These are phyloP conservation scores for Termitomyces sp. DNA, from an alignment of 768 basidiomycete species.

Conservation along the genomic window DNA sequence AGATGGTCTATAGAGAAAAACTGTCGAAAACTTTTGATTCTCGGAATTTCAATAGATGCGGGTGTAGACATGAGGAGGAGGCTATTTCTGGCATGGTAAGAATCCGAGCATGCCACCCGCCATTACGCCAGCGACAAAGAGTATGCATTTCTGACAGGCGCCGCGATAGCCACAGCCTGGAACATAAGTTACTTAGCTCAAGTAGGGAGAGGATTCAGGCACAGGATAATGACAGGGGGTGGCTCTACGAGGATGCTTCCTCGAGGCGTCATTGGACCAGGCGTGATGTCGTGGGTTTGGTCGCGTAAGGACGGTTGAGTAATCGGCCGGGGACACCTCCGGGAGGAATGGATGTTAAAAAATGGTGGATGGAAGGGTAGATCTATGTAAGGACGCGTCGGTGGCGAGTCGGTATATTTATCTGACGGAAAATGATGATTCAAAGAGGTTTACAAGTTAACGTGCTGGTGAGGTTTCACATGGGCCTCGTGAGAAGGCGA, in stretches of 20 bases:
- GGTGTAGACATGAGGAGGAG: not conserved
- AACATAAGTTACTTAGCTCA: not conserved
- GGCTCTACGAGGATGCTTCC: not conserved
- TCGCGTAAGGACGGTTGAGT: slow-evolving; percentile 6
- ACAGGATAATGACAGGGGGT: not conserved
- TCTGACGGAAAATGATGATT: not conserved
- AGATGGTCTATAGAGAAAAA: not conserved
- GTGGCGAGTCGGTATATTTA: not conserved
- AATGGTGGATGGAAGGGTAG: no score
- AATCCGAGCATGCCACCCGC: not conserved
- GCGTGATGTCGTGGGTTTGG: slow-evolving; percentile 2
- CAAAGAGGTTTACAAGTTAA: not conserved
- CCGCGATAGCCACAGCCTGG: not conserved
- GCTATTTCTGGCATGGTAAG: not conserved
- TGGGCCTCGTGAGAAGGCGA: no score
- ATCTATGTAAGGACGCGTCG: not conserved
- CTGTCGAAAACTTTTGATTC: no score
- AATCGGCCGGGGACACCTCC: not conserved
- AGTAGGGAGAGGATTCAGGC: not conserved
- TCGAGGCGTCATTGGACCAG: slow-evolving; percentile 1
- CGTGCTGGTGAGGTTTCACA: no score
- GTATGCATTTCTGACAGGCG: not conserved
- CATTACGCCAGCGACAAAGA: not conserved
- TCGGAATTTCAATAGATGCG: not conserved
- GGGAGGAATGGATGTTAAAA: not conserved